These are phyloP conservation scores for Saccharomycopsis capsularis DNA, from an alignment of 805 yeast genomes.

Conservation along the genomic window DNA sequence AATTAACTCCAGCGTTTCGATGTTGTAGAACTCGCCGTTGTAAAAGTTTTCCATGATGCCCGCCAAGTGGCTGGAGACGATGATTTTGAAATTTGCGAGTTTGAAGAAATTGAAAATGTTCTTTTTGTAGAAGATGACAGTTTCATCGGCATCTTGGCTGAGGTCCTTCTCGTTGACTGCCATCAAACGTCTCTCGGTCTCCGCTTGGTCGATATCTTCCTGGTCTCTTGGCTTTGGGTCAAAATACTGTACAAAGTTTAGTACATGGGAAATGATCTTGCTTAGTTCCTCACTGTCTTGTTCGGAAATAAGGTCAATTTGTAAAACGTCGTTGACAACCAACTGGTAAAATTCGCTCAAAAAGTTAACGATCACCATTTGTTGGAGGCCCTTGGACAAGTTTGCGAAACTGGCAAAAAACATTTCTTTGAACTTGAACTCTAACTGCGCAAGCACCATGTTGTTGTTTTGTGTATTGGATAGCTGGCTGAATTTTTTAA, in stretches of 20 bases:
- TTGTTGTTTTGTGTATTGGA: not conserved
- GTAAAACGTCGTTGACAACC: slow-evolving; percentile 18
- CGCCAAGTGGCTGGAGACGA: slow-evolving; percentile 27
- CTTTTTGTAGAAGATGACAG: slow-evolving; percentile 7
- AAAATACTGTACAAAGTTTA: slow-evolving; percentile 13
- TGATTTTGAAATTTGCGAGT: slow-evolving; percentile 16
- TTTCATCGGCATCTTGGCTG: not conserved
- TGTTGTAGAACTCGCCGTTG: slow-evolving; percentile 39
- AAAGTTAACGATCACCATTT: slow-evolving; percentile 16
- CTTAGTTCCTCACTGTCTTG: slow-evolving; percentile 15
- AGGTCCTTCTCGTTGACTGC: slow-evolving; percentile 2
- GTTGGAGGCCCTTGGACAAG: slow-evolving; percentile 11
- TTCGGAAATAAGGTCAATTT: slow-evolving; percentile 15
- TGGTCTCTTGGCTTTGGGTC: not conserved
- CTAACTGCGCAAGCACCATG: slow-evolving; percentile 18
- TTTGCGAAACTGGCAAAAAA: slow-evolving; percentile 20
- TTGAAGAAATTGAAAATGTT: slow-evolving; percentile 14
- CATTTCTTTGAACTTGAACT: slow-evolving; percentile 22
- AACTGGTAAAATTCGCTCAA: slow-evolving; percentile 21
- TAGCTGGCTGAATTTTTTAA: slow-evolving; percentile 17
- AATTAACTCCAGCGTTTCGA: slow-evolving; percentile 35
- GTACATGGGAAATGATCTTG: slow-evolving; percentile 13
- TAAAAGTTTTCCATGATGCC: slow-evolving; percentile 40
- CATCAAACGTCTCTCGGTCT: too few relatives aligned
- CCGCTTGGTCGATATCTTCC: not conserved